Evolutionary conservation across 331 rosid species (phyloP).

Genomic region (Pyracantha coccinea): DNA sequence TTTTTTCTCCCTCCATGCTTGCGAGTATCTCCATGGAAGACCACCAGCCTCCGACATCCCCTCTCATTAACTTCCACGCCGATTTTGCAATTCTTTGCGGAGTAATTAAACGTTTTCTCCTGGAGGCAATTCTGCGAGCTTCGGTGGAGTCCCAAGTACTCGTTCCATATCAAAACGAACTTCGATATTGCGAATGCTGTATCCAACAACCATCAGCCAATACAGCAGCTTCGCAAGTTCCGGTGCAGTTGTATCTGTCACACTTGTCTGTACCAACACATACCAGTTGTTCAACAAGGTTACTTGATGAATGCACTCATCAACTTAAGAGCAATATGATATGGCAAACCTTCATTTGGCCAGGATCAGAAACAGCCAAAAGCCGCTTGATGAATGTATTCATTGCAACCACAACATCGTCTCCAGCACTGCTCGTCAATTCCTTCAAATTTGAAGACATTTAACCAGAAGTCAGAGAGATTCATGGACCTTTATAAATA

Average conservation of each 20-base stretch:
- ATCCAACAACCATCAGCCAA: constrained; percentile 98
- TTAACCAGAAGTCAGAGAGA: background rate
- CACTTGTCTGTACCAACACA: constrained; percentile 46
- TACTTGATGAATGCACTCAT: background rate
- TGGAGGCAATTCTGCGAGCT: constrained; percentile 88
- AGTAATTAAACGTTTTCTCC: constrained; percentile 58
- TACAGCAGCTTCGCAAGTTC: constrained; percentile 86
- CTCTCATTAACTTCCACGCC: background rate
- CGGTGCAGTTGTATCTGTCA: constrained; percentile 65
- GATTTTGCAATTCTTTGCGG: background rate
- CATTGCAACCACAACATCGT: constrained; percentile 91
- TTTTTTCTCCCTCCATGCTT: too few species aligned
- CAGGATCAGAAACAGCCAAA: constrained; percentile 82
- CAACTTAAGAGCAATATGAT: too few species aligned
- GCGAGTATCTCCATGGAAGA: background rate
- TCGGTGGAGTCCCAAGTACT: constrained; percentile 78
- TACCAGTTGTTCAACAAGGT: background rate
- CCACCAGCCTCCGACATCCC: background rate
- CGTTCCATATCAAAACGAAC: constrained; percentile 97
- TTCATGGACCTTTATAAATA: background rate
- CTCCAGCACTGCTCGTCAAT: constrained; percentile 91
- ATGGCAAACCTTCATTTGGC: constrained; percentile 73
- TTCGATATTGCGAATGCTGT: constrained; percentile 92
- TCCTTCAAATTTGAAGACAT: constrained; percentile 41
- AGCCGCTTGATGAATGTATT: constrained; percentile 94